Base-by-base conservation (phyloP, 768 basidiomycete species). In the Amanita pallidorosea region DNA sequence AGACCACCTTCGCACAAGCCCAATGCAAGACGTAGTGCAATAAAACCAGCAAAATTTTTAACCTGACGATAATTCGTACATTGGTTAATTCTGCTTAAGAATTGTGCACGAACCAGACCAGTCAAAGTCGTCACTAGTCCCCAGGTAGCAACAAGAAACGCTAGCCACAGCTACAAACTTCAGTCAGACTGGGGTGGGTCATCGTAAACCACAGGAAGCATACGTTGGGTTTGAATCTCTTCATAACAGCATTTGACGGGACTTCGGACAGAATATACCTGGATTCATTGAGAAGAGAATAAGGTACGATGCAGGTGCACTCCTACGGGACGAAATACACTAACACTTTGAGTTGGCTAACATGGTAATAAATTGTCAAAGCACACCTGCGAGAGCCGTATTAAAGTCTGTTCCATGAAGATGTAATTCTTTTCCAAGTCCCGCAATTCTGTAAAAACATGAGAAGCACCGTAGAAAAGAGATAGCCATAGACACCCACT, bases 1-100 rank as follows among this genome's bases (percentile, higher is more conserved):
- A 83, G 65, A 18, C 81, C 81, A 4, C 81, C 84, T 67, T 83
- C 83, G 54, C 77, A 80, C 1, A 81, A 56, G 0, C 83, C 83
- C 31, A 84, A 71, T 50, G 74, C 71, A 48, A 85, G 63, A 7
- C 83, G 69, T 40, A 83, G 76, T 2, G 75, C 78, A 18, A 85
- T 48, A n/a, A 86, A 67, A 3, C 81, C 81, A 20, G 62, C 70
- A 54, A 74, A 79, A 52, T 70, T 80, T 41, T 80, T 67, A 31
- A 80, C 73, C 61, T 69, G 22, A n/a, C 5, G n/a, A 15, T 42
- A 31, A 3, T 50, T 49, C 17, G 17, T 4, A 31, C 27, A 18
- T 45, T 7, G 13, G 9, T 45, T 35, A 12, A 11, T 7, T 20
- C 7, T 31, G 31, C 31, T 31, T 31, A 25, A 22, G 15, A 23